phyloP scores from a whole-genome alignment of 179 eudicot genomes.

The Carnegiea gigantea region DNA sequence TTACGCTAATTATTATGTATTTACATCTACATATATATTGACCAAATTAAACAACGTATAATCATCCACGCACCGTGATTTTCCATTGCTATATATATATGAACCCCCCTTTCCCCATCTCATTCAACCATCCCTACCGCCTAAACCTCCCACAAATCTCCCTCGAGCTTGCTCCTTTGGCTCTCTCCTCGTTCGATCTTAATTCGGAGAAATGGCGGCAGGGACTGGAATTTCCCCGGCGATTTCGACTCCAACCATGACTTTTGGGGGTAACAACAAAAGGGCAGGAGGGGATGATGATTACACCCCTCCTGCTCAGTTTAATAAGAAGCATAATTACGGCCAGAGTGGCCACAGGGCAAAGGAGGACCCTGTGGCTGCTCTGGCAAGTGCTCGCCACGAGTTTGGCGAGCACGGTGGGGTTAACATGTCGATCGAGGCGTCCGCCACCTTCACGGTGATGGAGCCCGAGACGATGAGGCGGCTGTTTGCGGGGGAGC shows the following conservation, averaged over 20 bases:
- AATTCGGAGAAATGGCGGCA: slow-evolving; percentile 1
- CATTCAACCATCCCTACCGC: background rate
- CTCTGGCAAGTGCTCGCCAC: slow-evolving; percentile 70
- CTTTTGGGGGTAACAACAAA: background rate
- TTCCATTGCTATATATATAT: background rate
- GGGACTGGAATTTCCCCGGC: background rate
- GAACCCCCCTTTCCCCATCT: background rate
- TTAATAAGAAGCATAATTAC: slow-evolving; percentile 8
- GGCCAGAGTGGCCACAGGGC: background rate
- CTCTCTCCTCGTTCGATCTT: background rate
- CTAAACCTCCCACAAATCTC: background rate
- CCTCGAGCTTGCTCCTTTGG: too few relatives aligned
- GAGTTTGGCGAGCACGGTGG: slow-evolving; percentile 99
- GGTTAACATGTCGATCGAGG: slow-evolving; percentile 97
- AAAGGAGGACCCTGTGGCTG: slow-evolving; percentile 58
- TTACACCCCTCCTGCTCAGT: slow-evolving; percentile 1
- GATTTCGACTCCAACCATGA: background rate
- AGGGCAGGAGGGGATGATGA: slow-evolving; percentile 30
- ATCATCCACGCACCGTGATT: background rate
- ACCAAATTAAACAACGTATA: background rate
- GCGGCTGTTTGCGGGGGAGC: slow-evolving; percentile 74
- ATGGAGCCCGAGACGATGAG: slow-evolving; percentile 96
- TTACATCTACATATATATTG: too few relatives aligned
- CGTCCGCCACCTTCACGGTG: slow-evolving; percentile 95
- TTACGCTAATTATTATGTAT: background rate